Conservation (phyloP, 2,329 filamentous ascomycete genomes). For the Colletotrichum tropicicola region DNA sequence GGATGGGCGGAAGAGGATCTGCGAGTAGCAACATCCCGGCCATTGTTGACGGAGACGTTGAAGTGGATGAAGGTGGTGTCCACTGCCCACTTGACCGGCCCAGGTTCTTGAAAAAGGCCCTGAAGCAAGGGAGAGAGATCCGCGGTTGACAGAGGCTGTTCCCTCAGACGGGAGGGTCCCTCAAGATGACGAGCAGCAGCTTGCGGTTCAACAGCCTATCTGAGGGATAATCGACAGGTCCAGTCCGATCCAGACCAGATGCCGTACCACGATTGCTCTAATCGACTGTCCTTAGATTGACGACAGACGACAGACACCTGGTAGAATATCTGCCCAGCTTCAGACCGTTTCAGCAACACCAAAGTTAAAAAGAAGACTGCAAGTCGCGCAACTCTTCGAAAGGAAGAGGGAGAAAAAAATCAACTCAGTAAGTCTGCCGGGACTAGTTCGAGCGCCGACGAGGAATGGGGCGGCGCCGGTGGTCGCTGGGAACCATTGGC, state of each 20-base stretch:
- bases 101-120: not conserved
- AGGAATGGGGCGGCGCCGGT: not conserved
- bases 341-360: not conserved
- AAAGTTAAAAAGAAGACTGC: constrained; percentile 17
- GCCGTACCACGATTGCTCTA: not conserved
- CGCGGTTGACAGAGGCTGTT: not conserved
- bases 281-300: not conserved
- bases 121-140: constrained; percentile 11
- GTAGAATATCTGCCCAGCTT: not conserved
- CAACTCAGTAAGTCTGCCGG: not conserved
- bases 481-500: constrained; percentile 7
- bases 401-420: not conserved
- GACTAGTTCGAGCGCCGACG: not conserved
- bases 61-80: not conserved
- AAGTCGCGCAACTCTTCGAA: not conserved
- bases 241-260: constrained; percentile 1
- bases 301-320: not conserved
- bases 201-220: not conserved
- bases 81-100: not conserved
- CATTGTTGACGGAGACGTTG: not conserved
- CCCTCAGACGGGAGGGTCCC: not conserved
- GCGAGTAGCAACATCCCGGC: constrained; percentile 11
- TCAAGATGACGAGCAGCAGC: constrained; percentile 15
- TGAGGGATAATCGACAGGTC: not conserved
- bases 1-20: constrained; percentile 23